phyloP scores from a whole-genome alignment of 2,329 filamentous ascomycete genomes.

The Pseudodiploospora longispora region DNA sequence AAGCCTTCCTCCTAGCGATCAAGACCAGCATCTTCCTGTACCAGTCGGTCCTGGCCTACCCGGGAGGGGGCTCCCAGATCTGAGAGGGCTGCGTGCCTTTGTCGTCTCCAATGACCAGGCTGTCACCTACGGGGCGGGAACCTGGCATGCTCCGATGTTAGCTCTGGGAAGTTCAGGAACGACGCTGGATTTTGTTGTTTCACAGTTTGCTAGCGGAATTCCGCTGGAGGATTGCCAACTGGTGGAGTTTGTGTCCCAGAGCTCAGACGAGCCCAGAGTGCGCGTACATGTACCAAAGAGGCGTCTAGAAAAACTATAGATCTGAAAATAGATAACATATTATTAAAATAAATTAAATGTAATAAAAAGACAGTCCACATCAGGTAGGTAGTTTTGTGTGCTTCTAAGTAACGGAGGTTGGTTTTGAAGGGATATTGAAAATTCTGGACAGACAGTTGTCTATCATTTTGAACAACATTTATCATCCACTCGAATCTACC shows the following conservation, averaged over 20 bases:
- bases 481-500: too few relatives aligned
- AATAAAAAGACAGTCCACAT: too few relatives aligned
- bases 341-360: not conserved
- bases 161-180: slow-evolving; percentile 55
- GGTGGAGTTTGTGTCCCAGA: slow-evolving; percentile 35
- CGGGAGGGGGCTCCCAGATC: slow-evolving; percentile 62
- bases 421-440: too few relatives aligned
- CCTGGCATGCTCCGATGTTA: slow-evolving; percentile 96
- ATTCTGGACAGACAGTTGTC: too few relatives aligned
- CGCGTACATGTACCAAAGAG: slow-evolving; percentile 24
- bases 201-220: slow-evolving; percentile 82
- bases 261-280: slow-evolving; percentile 31
- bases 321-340: too few relatives aligned
- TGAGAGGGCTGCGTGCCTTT: slow-evolving; percentile 65
- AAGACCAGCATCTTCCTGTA: slow-evolving; percentile 18
- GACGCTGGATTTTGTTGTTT: slow-evolving; percentile 77
- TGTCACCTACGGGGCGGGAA: slow-evolving; percentile 85
- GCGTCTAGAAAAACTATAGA: too few relatives aligned
- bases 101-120: slow-evolving; percentile 70
- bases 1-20: slow-evolving; percentile 42
- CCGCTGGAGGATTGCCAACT: slow-evolving; percentile 83
- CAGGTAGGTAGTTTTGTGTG: too few relatives aligned
- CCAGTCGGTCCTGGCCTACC: slow-evolving; percentile 35
- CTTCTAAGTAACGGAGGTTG: too few relatives aligned
- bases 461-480: too few relatives aligned